Conservation (phyloP, 2,329 filamentous ascomycete genomes). For the Aspergillus carbonarius region DNA sequence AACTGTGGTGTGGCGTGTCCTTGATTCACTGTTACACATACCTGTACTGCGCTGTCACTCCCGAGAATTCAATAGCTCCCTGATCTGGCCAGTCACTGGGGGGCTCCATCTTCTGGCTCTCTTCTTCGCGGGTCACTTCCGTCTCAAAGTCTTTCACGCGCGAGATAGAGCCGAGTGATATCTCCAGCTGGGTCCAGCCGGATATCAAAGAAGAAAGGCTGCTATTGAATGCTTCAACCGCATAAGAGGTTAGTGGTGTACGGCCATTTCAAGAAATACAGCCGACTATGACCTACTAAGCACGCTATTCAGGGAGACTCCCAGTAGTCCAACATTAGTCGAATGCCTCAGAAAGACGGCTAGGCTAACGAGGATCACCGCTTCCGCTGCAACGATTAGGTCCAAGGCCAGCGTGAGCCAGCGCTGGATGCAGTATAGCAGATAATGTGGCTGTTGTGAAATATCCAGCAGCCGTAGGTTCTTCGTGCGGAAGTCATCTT, state of each 20-base stretch:
- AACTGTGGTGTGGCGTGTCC: background rate
- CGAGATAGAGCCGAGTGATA: background rate
- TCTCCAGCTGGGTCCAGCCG: background rate
- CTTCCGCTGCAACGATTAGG: no score
- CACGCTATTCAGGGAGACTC: background rate
- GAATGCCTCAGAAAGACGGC: background rate
- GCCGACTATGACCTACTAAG: background rate
- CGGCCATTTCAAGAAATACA: no score
- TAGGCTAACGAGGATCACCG: no score
- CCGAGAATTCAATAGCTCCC: background rate
- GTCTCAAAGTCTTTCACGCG: background rate
- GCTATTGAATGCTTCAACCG: background rate
- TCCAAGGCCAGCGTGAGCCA: constrained; percentile 32
- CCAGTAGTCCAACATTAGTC: background rate
- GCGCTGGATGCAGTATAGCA: constrained; percentile 44
- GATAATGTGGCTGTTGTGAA: constrained; percentile 45
- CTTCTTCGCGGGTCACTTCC: background rate
- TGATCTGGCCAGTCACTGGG: background rate
- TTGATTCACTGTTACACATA: background rate
- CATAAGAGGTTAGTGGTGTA: background rate
- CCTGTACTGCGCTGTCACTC: constrained; percentile 1
- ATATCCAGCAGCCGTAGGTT: constrained; percentile 39
- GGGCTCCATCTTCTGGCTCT: background rate
- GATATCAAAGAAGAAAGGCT: background rate
- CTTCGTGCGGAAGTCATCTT: constrained; percentile 36